Conservation (phyloP, 1,284 basidiomycete species). For the Violaceomyces palustris region DNA sequence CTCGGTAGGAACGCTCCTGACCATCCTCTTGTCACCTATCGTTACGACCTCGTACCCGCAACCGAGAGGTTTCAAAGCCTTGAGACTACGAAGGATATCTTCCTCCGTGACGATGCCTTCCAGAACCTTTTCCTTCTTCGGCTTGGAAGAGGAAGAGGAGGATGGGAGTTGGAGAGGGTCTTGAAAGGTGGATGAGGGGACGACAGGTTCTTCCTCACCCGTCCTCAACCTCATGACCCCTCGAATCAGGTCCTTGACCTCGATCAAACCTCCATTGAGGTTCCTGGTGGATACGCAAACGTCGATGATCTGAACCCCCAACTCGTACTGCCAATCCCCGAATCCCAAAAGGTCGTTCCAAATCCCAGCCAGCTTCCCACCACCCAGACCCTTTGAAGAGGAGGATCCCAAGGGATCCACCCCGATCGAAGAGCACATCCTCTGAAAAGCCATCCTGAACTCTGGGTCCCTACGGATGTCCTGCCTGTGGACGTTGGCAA, state of each 20-base stretch:
- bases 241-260: conserved; percentile 75
- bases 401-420: conserved; percentile 75
- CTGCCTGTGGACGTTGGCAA: conserved; percentile 75
- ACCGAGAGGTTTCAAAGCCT: conserved; percentile 77
- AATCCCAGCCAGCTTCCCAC: conserved; percentile 67
- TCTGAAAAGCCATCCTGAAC: conserved; percentile 87
- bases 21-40: conserved; percentile 58
- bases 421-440: conserved; percentile 90
- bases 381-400: no score
- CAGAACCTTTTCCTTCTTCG: not conserved
- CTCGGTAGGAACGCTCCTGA: conserved; percentile 52
- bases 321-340: conserved; percentile 91
- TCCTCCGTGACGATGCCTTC: conserved; percentile 63
- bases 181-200: no score
- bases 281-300: conserved; percentile 84
- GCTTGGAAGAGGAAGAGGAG: not conserved
- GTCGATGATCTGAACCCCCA: conserved; percentile 94
- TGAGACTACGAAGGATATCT: conserved; percentile 79
- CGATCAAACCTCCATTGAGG: conserved; percentile 84
- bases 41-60: conserved; percentile 82
- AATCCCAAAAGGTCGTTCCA: conserved; percentile 75
- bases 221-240: conserved; percentile 72
- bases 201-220: conserved; percentile 52
- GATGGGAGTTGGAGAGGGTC: not conserved
- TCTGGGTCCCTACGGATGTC: conserved; percentile 77